Percentiles rank a stretch among this genome's conserved stretches.
phyloP scores from a whole-genome alignment of 257 asterid genomes.

The Fraxinus americana region DNA sequence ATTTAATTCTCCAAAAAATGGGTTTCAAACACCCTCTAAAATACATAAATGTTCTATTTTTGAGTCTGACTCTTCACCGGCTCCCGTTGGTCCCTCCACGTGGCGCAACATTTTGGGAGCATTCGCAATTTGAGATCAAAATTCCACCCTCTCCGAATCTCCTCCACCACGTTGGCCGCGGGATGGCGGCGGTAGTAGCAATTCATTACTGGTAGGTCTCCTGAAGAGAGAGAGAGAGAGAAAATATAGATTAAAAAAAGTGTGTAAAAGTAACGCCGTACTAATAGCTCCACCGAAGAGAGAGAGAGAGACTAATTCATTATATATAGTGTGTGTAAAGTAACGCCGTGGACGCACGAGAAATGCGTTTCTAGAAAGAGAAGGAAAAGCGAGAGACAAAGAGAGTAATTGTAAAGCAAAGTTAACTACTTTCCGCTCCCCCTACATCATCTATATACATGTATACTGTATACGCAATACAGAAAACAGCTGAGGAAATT shows the following conservation, averaged over 20 bases:
- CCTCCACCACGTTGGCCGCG: conserved; percentile 2
- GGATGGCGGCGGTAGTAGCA: background rate
- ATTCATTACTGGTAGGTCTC: background rate
- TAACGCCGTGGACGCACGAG: conserved; percentile 54
- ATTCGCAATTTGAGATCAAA: conserved; percentile 15
- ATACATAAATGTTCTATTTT: no score
- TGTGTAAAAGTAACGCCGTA: background rate
- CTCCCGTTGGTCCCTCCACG: conserved; percentile 15
- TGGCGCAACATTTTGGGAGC: conserved; percentile 16
- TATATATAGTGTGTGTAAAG: conserved; percentile 25
- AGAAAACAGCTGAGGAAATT: conserved; percentile 10
- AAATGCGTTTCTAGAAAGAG: conserved; percentile 38
- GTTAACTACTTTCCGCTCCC: conserved; percentile 27
- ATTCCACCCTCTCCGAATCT: conserved; percentile 16
- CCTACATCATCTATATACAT: conserved; percentile 16
- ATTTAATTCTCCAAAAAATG: no score
- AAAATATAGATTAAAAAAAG: background rate
- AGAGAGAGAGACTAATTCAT: conserved; percentile 6
- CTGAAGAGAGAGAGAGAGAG: background rate
- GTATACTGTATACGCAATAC: background rate
- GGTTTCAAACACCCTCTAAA: no score
- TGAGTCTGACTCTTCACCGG: no score
- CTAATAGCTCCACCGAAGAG: background rate
- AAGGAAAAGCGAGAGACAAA: conserved; percentile 24
- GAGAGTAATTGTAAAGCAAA: conserved; percentile 49